Percentiles rank a stretch among this genome's conserved stretches.
phyloP scores from a whole-genome alignment of 805 yeast species.

The Candida montana region DNA sequence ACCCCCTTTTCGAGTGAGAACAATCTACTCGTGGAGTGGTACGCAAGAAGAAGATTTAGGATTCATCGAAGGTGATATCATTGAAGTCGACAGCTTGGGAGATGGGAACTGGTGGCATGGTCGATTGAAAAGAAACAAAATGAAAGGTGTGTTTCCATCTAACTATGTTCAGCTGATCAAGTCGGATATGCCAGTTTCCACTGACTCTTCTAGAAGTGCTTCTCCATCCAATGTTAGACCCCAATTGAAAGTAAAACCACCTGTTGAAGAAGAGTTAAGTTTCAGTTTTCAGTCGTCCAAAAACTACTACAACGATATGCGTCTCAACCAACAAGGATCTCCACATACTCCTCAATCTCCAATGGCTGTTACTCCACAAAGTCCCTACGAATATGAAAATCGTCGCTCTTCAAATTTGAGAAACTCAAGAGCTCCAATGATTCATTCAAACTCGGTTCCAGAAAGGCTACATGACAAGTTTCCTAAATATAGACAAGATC shows the following conservation, averaged over 20 bases:
- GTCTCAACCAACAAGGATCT: not conserved
- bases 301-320: constrained; percentile 15
- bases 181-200: constrained; percentile 21
- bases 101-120: constrained; percentile 97
- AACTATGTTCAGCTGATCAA: constrained; percentile 69
- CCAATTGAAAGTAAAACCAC: not conserved
- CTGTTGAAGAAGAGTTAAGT: constrained; percentile 19
- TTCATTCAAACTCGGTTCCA: constrained; percentile 24
- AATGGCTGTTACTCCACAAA: not conserved
- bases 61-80: constrained; percentile 87
- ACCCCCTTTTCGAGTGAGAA: constrained; percentile 70
- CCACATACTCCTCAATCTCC: not conserved
- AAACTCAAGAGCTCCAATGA: constrained; percentile 6
- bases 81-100: constrained; percentile 73
- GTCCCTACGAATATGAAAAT: constrained; percentile 3
- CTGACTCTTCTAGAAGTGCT: constrained; percentile 1
- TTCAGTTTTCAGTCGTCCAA: constrained; percentile 26
- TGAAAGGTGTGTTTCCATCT: constrained; percentile 81
- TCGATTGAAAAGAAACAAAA: constrained; percentile 66
- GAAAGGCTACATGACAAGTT: constrained; percentile 11
- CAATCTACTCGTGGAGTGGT: constrained; percentile 92
- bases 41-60: constrained; percentile 86
- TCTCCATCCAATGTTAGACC: not conserved
- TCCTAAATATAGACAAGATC: not conserved
- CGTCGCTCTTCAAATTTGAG: not conserved